Evolutionary conservation across 164 flowering plant species (phyloP).

Genomic region (Taxillus chinensis): DNA sequence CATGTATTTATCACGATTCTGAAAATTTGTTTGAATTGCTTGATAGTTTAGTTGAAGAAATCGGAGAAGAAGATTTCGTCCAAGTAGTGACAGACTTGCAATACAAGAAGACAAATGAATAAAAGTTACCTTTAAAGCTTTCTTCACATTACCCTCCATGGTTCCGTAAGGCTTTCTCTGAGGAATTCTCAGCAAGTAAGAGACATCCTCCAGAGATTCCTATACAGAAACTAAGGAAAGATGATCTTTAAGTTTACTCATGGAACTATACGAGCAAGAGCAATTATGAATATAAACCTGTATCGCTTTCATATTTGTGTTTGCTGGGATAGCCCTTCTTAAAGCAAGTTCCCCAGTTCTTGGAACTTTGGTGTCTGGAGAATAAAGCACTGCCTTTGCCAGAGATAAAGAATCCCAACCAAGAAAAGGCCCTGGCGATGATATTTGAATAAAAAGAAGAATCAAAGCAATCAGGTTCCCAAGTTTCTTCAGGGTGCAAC

Average conservation of each 20-base stretch:
- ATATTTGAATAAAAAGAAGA: conserved; percentile 43
- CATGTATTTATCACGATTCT: no score
- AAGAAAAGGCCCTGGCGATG: conserved; percentile 40
- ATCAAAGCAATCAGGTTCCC: conserved; percentile 32
- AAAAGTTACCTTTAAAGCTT: conserved; percentile 68
- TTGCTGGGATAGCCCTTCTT: conserved; percentile 88
- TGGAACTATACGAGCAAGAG: not conserved
- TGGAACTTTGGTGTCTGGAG: conserved; percentile 94
- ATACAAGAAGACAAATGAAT: not conserved
- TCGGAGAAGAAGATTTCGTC: no score
- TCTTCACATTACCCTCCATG: conserved; percentile 93
- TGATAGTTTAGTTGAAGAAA: no score
- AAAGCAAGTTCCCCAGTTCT: conserved; percentile 94
- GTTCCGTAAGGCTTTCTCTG: conserved; percentile 97
- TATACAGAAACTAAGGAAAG: conserved; percentile 14
- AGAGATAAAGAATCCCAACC: conserved; percentile 29
- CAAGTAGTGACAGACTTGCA: no score
- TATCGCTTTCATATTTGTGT: conserved; percentile 73
- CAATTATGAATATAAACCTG: conserved; percentile 38
- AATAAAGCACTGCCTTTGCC: conserved; percentile 78
- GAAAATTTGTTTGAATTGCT: no score
- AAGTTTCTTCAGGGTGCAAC: conserved; percentile 22
- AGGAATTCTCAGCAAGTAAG: conserved; percentile 89
- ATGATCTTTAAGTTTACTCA: conserved; percentile 5
- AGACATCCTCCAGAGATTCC: conserved; percentile 85